A percentile compares a stretch with the other conserved stretches of the same genome.
These are phyloP conservation scores for Penicillium fuscoglaucum DNA, from an alignment of 2,329 filamentous ascomycete species.

Conservation along the genomic window DNA sequence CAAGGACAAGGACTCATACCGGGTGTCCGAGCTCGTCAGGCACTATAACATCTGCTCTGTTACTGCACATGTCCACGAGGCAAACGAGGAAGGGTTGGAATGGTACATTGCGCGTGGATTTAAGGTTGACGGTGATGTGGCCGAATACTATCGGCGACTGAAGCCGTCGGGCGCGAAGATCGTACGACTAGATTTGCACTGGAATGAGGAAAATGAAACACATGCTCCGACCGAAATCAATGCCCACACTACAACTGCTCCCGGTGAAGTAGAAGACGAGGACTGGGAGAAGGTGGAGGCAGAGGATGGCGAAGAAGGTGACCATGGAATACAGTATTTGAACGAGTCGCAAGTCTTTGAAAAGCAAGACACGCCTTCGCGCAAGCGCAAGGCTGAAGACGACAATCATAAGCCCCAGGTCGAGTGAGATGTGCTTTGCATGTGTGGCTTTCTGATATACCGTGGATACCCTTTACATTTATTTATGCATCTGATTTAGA, in stretches of 20 bases:
- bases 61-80: conserved; percentile 65
- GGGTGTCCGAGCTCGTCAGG: conserved; percentile 42
- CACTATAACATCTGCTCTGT: conserved; percentile 54
- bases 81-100: conserved; percentile 58
- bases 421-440: conserved; percentile 14
- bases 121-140: conserved; percentile 48
- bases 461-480: conserved; percentile 16
- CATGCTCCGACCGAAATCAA: neutral
- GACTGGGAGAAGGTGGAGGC: conserved; percentile 47
- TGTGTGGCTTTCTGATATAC: conserved; percentile 10
- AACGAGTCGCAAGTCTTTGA: conserved; percentile 37
- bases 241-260: neutral
- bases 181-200: conserved; percentile 43
- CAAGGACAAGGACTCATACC: conserved; percentile 11
- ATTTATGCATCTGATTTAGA: conserved; percentile 1
- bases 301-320: conserved; percentile 37
- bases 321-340: conserved; percentile 35
- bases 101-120: conserved; percentile 64
- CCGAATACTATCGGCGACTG: conserved; percentile 62
- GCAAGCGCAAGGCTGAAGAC: conserved; percentile 37
- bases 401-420: conserved; percentile 18
- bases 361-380: conserved; percentile 19
- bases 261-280: conserved; percentile 36
- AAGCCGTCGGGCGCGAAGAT: conserved; percentile 58
- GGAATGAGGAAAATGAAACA: conserved; percentile 21